Percentiles rank a stretch among this genome's conserved stretches.
phyloP scores from a whole-genome alignment of 805 yeast genomes.

The Blastobotrys robertii region DNA sequence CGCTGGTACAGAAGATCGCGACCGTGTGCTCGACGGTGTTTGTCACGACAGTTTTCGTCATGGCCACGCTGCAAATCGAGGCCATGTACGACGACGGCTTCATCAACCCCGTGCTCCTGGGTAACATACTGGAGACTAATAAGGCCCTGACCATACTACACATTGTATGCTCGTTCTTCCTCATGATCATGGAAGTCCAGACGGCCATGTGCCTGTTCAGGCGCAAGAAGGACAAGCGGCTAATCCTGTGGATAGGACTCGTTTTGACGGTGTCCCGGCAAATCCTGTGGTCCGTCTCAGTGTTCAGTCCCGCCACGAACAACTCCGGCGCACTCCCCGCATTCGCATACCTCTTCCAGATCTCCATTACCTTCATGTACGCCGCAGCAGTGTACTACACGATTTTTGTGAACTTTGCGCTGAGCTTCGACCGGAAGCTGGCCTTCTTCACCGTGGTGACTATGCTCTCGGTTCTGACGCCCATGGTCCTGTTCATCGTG shows the following conservation, averaged over 20 bases:
- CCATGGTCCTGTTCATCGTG: slow-evolving; percentile 63
- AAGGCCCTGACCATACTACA: slow-evolving; percentile 45
- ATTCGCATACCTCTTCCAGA: slow-evolving; percentile 61
- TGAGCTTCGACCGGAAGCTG: slow-evolving; percentile 40
- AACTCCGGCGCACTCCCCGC: slow-evolving; percentile 46
- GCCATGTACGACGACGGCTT: slow-evolving; percentile 37
- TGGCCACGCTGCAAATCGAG: slow-evolving; percentile 37
- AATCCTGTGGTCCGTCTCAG: slow-evolving; percentile 60
- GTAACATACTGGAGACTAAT: slow-evolving; percentile 36
- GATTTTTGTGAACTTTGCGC: slow-evolving; percentile 41
- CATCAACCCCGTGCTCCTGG: slow-evolving; percentile 34
- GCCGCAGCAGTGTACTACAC: slow-evolving; percentile 53
- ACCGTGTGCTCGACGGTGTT: slow-evolving; percentile 46
- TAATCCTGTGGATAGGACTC: slow-evolving; percentile 50
- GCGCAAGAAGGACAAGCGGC: slow-evolving; percentile 57
- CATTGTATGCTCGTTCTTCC: slow-evolving; percentile 37
- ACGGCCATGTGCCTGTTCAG: slow-evolving; percentile 58
- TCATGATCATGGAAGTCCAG: slow-evolving; percentile 63
- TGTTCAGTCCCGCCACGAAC: slow-evolving; percentile 27
- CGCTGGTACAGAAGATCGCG: slow-evolving; percentile 37
- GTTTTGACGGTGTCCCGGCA: slow-evolving; percentile 46
- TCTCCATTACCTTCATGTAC: slow-evolving; percentile 60
- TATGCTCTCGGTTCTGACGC: slow-evolving; percentile 44
- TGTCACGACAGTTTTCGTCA: slow-evolving; percentile 40
- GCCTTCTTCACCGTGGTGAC: slow-evolving; percentile 50